A percentile compares a stretch with the other conserved stretches of the same genome.
phyloP scores from a whole-genome alignment of 495 filamentous ascomycete species.

The Lepraria neglecta region DNA sequence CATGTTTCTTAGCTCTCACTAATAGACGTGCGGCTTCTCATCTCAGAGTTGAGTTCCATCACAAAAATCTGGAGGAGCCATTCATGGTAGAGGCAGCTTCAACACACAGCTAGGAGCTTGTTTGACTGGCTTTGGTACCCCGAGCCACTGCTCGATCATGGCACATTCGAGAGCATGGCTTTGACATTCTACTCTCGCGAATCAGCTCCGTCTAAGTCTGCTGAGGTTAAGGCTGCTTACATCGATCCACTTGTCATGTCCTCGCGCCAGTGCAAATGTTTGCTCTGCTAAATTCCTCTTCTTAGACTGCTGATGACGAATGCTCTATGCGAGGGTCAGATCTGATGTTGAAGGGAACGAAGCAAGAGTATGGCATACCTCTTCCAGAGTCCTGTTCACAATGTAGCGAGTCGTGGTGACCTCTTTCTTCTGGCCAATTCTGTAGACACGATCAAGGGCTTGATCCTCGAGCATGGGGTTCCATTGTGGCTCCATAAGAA shows the following conservation, averaged over 20 bases:
- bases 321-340: conserved; percentile 7
- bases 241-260: conserved; percentile 18
- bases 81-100: too few relatives aligned
- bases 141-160: background rate
- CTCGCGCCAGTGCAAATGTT: conserved; percentile 13
- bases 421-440: conserved; percentile 30
- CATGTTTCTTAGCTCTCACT: too few relatives aligned
- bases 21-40: too few relatives aligned
- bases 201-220: background rate
- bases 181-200: background rate
- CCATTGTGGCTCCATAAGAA: conserved; percentile 36
- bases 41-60: too few relatives aligned
- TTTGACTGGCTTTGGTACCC: too few relatives aligned
- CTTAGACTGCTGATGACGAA: conserved; percentile 19
- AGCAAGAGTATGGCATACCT: conserved; percentile 14
- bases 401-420: conserved; percentile 31
- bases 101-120: too few relatives aligned
- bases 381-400: conserved; percentile 31
- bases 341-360: background rate
- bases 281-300: conserved; percentile 24
- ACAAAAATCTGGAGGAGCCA: too few relatives aligned
- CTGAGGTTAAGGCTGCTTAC: too few relatives aligned
- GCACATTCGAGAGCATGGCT: conserved; percentile 12
- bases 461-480: conserved; percentile 34
- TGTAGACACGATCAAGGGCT: conserved; percentile 32